Evolutionary conservation across 164 flowering plant species (phyloP), one percentile per base, ranked within the genome.

Genomic region (Vitis riparia): DNA sequence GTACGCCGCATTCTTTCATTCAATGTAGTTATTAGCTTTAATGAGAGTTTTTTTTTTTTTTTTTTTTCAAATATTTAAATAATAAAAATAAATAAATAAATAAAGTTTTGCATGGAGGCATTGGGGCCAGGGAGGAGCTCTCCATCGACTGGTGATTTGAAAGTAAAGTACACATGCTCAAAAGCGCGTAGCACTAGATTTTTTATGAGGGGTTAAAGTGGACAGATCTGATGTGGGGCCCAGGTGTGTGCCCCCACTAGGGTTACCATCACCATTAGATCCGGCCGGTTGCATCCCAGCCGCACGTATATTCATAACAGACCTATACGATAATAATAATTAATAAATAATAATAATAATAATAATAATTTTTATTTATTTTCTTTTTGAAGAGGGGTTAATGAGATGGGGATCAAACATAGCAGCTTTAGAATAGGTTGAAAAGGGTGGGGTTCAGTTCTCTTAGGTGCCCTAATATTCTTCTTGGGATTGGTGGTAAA

Each of bases 401-500:
- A 69, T 72, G 77, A 68, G 44, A 6, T 4, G 7, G 77, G 71
- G 73, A 74, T 65, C 51, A 68, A 79, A 74, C 68, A 58, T 65
- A 23, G 76, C 75, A 71, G 74, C 78, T 74, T 67, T 67, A 74
- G 60, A 66, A 59, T 51, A 62, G 57, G 47, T 48, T 47, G 11
- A 14, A 65, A 65, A 58, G 63, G 50, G 55, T 60, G 48, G 47
- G 68, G 71, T 51, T 66, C 74, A 66, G 75, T 77, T 68, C 68
- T 52, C 23, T 59, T 51, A 64, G 60, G 68, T 6, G 44, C 44
- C 65, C 77, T 74, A 73, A 77, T 77, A 81, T 81, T 81, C 85
- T 83, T 78, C 84, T 83, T 68, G 89, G 87, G 89, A 84, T 86
- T 79, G 84, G 75, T 80, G 82, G 75, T 72, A 69, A 77, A 80